Evolutionary conservation across 306 rosid species (phyloP), one percentile per base, ranked within the genome.

Genomic region (Comarum palustre): DNA sequence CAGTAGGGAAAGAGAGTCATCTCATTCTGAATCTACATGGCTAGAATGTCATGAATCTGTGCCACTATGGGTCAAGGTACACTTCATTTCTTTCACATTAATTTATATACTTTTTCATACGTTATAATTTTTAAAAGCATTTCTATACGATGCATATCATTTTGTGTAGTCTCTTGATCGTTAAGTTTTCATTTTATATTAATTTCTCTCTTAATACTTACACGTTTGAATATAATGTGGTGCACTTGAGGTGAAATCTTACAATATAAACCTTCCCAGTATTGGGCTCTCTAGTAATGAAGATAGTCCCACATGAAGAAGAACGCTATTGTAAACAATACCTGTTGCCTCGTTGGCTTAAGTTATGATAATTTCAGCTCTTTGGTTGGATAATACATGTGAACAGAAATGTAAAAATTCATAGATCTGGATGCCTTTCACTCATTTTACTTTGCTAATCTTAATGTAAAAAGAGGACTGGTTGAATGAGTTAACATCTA

Each of bases 1-100:
- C 55, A 80, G 51, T 43, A 84, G 78, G 84, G 90, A 88, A 52
- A 92, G 88, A 69, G 97, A 93, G 73, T 73, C 84, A 73, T 79
- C 88, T 72, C 84, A 80, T 75, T 76, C 88, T 9, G 95, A 88
- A 78, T 91, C 99, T 34, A 75, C 83, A 38, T 95, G 97, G 99
- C 83, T 95, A 51, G 90, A 95, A 76, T 89, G 91, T 52, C 97
- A 91, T 76, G 93, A 64, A 80, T 84, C 99, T 63, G 82, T 91
- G 73, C 97, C 99, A 66, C 66, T 95, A 83, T 95, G 99, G 99
- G 96, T 91, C 71, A 95, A 91, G 99, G 99, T 94, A 87, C 47
- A 69, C 75, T 54, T 69, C 36, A 8, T 67, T 62, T 68, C 16
- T 16, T 69, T 60, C 25, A 31, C n/a, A 7, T 68, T 73, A n/a